phyloP scores from a whole-genome alignment of 2,329 filamentous ascomycete species.

The Stagonosporopsis chrysanthemi region DNA sequence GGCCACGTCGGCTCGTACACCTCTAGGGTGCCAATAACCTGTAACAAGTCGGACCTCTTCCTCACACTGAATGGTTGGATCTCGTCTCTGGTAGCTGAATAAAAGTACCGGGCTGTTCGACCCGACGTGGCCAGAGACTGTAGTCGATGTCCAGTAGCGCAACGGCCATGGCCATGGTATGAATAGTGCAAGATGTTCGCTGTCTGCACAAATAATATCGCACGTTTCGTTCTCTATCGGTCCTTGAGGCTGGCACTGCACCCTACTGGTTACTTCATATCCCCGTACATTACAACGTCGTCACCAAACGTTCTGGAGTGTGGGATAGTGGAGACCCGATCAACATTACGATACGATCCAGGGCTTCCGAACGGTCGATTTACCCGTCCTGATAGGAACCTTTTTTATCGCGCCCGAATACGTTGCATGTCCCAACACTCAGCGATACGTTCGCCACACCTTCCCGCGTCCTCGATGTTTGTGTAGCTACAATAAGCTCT shows the following conservation, averaged over 20 bases:
- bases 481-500: not conserved
- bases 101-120: too few species aligned
- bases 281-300: not conserved
- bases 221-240: not conserved
- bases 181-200: slow-evolving; percentile 3
- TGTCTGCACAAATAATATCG: not conserved
- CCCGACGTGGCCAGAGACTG: too few species aligned
- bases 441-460: not conserved
- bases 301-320: slow-evolving; percentile 6
- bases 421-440: slow-evolving; percentile 2
- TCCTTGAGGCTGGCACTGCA: not conserved
- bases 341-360: slow-evolving; percentile 4
- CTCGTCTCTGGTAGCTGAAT: too few species aligned
- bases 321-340: slow-evolving; percentile 10
- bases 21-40: too few species aligned
- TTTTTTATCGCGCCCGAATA: not conserved
- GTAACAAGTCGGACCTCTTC: too few species aligned
- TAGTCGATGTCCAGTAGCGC: slow-evolving; percentile 9
- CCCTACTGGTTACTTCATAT: not conserved
- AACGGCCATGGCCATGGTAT: not conserved
- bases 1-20: too few species aligned
- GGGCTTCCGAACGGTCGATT: not conserved
- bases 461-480: not conserved
- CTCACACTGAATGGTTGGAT: too few species aligned
- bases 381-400: slow-evolving; percentile 3